Percentiles rank a stretch among this genome's conserved stretches.
These are phyloP conservation scores for Ramalina intermedia DNA, from an alignment of 495 filamentous ascomycete genomes.

Conservation along the genomic window DNA sequence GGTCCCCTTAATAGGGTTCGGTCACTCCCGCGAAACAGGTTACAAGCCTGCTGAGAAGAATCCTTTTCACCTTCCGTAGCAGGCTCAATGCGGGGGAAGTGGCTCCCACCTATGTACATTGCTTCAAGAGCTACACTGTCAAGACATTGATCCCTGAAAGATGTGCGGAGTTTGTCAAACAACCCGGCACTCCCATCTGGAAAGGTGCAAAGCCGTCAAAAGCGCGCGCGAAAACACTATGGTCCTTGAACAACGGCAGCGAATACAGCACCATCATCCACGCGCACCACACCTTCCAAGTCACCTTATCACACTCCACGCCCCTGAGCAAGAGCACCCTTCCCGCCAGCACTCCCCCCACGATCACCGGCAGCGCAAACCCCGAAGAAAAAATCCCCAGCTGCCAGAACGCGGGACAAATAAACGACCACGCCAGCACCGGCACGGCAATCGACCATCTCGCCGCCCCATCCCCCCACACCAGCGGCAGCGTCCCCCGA, in stretches of 20 bases:
- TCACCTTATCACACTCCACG: not conserved
- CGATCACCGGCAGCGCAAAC: not conserved
- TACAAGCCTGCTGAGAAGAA: no score
- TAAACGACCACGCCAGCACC: constrained; percentile 24
- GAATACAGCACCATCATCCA: not conserved
- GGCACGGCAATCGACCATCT: constrained; percentile 23
- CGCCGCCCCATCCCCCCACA: constrained; percentile 25
- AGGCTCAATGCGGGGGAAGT: no score
- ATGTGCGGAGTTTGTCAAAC: no score
- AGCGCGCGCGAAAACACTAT: not conserved
- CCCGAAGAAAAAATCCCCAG: not conserved
- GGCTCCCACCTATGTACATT: no score
- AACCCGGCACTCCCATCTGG: no score
- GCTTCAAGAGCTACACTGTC: no score
- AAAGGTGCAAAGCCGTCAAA: no score
- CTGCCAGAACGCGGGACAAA: constrained; percentile 16
- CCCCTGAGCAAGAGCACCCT: not conserved
- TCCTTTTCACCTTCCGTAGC: no score
- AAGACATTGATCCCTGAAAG: no score
- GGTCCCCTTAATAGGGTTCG: no score
- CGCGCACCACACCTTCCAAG: not conserved
- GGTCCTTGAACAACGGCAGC: not conserved
- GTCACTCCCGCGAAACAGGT: no score
- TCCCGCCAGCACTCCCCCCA: not conserved
- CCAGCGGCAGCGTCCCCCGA: constrained; percentile 24